Evolutionary conservation across 345 rosid species (phyloP), one percentile per base, ranked within the genome.

Genomic region (Balakata baccata): DNA sequence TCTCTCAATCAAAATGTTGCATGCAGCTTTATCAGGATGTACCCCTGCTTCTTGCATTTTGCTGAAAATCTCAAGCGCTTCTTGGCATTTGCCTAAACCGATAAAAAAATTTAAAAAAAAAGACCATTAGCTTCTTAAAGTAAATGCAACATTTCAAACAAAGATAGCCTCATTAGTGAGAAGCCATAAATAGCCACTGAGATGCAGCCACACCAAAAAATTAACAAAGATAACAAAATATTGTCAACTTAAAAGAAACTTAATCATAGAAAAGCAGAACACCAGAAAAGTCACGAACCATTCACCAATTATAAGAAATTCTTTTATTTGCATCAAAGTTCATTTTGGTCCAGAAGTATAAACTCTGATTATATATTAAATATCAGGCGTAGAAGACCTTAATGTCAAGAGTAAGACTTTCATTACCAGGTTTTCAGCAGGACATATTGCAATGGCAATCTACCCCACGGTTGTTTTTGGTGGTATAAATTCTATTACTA

Each of bases 1-100:
- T 81, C 83, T 90, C 77, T 79, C 82, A 4, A 93, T 81, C 89
- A 91, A 84, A 81, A 91, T 88, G 74, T 89, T 93, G 84, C 98
- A 90, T 45, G 90, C 86, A 59, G 98, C 94, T 87, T 93, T 93
- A 85, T 93, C 98, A 20, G 97, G 96, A 59, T 81, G 84, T 68
- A 90, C 88, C 54, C 90, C 88, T 11, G 87, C 87, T 51, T 89
- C 97, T 84, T 89, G 97, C 97, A 91, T 93, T 72, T 81, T 85
- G 77, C 66, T 77, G 80, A 91, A 93, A 29, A 29, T 29, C 34
- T 29, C 34, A 29, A 29, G 34, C 2, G 34, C 34, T 29, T 29
- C 34, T 29, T 29, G 66, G 91, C 78, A 84, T 79, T 88, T 93
- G 5, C 91, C 98, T 93, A 75, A 69, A 75, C 77, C 8, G 63